A percentile compares a stretch with the other conserved stretches of the same genome.
These are phyloP conservation scores for Dimargaris xerosporica DNA, from an alignment of 192 early-diverging fungal genomes.

Conservation along the genomic window DNA sequence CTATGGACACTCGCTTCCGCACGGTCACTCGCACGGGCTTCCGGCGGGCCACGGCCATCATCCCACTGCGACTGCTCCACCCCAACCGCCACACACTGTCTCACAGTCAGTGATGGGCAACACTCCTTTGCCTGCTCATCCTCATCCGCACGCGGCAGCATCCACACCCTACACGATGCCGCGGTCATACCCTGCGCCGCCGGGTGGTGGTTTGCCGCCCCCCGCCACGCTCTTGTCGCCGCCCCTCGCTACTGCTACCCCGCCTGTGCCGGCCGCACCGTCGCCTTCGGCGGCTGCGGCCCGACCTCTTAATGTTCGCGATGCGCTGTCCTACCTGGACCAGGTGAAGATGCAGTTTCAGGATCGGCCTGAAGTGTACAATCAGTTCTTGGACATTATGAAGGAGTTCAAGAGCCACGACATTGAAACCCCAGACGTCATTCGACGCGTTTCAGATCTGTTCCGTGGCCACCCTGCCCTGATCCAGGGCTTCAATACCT, in stretches of 20 bases:
- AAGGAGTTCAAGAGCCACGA: constrained; percentile 97
- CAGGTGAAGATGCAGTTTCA: constrained; percentile 87
- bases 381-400: constrained; percentile 97
- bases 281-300: constrained; percentile 13
- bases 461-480: constrained; percentile 80
- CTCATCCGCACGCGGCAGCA: constrained; percentile 8
- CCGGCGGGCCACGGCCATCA: neutral
- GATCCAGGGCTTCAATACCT: constrained; percentile 98
- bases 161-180: neutral
- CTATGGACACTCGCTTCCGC: constrained; percentile 8
- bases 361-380: constrained; percentile 91
- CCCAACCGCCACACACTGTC: neutral
- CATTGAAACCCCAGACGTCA: constrained; percentile 95
- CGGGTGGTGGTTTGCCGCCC: neutral
- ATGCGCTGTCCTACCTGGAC: constrained; percentile 93
- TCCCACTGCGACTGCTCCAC: neutral
- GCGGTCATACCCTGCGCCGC: neutral
- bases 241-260: constrained; percentile 13
- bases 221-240: constrained; percentile 11
- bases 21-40: constrained; percentile 6
- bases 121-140: neutral
- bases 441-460: constrained; percentile 88
- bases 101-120: neutral
- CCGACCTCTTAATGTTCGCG: constrained; percentile 70
- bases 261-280: constrained; percentile 4